These are phyloP conservation scores for Suhomyces bolitotheri DNA, from an alignment of 1,139 yeast genomes.

Conservation along the genomic window DNA sequence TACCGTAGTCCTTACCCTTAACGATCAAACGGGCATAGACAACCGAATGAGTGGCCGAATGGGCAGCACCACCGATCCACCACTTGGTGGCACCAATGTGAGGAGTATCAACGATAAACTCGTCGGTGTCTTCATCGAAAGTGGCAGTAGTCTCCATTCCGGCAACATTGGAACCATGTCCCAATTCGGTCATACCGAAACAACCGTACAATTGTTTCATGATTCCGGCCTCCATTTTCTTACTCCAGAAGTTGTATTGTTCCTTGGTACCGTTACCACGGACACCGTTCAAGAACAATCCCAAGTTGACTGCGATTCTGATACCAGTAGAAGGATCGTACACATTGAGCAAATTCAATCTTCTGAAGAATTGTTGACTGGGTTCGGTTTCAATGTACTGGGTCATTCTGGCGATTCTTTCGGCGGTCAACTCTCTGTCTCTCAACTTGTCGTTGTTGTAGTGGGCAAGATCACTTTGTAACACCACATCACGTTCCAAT, in stretches of 20 bases:
- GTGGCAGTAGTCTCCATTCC: slow-evolving; percentile 91
- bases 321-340: slow-evolving; percentile 60
- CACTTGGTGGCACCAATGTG: slow-evolving; percentile 91
- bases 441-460: slow-evolving; percentile 54
- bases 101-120: slow-evolving; percentile 80
- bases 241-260: slow-evolving; percentile 71
- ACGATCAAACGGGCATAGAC: slow-evolving; percentile 82
- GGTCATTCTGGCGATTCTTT: slow-evolving; percentile 39
- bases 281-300: slow-evolving; percentile 66
- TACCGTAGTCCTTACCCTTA: slow-evolving; percentile 83
- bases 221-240: slow-evolving; percentile 65
- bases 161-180: slow-evolving; percentile 93
- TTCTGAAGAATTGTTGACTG: slow-evolving; percentile 40
- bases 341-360: slow-evolving; percentile 50
- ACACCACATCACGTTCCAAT: slow-evolving; percentile 56
- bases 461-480: slow-evolving; percentile 46
- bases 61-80: slow-evolving; percentile 99
- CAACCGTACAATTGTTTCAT: slow-evolving; percentile 79
- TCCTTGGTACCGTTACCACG: slow-evolving; percentile 70
- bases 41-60: slow-evolving; percentile 82
- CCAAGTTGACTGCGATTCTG: slow-evolving; percentile 62
- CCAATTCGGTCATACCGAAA: slow-evolving; percentile 92
- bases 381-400: slow-evolving; percentile 51
- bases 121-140: slow-evolving; percentile 63
- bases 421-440: slow-evolving; percentile 54